Evolutionary conservation across 768 basidiomycete species (phyloP), one percentile per base, ranked within the genome.

Genomic region (Scleroderma bovista): DNA sequence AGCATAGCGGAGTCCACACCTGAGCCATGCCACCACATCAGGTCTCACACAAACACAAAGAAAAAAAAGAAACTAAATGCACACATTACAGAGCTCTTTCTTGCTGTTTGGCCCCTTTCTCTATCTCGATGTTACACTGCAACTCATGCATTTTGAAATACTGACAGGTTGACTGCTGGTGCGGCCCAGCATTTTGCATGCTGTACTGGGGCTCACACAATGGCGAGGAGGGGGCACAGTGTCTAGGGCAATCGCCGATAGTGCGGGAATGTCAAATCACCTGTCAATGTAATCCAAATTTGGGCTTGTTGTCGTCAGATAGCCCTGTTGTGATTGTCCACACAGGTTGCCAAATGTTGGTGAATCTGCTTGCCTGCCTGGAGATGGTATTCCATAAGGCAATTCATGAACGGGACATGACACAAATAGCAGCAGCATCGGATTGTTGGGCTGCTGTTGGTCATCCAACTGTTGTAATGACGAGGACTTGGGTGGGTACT

Each of bases 21-120:
- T 90, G 53, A 33, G 56, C 33, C 36, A 37, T 46, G 60, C 53
- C 52, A 53, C 56, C 48, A 59, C 55, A 54, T 60, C 45, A 69
- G 55, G 55, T 44, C 49, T 53, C 49, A 53, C 51, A 44, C 26
- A n/a, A n/a, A n/a, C n/a, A n/a, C n/a, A n/a, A n/a, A n/a, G n/a
- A 19, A 39, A n/a, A n/a, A 29, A 48, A 55, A 47, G 55, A 57
- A 56, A 63, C 57, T 55, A n/a, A n/a, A 78, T 86, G 74, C 69
- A 92, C 86, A 91, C 91, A 72, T 93, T 93, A 66, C 91, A 93
- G 22, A 93, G 75, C 65, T 93, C 89, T 69, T 93, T 93, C 67
- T 87, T 86, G 23, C 91, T 91, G 60, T 80, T 89, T 46, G 89
- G 88, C 17, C 91, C 91, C 67, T 93, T 93, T 63, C 91, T 74